A percentile compares a stretch with the other conserved stretches of the same genome.
Conservation (phyloP, 768 basidiomycete species). For the Botryobasidium botryosum region DNA sequence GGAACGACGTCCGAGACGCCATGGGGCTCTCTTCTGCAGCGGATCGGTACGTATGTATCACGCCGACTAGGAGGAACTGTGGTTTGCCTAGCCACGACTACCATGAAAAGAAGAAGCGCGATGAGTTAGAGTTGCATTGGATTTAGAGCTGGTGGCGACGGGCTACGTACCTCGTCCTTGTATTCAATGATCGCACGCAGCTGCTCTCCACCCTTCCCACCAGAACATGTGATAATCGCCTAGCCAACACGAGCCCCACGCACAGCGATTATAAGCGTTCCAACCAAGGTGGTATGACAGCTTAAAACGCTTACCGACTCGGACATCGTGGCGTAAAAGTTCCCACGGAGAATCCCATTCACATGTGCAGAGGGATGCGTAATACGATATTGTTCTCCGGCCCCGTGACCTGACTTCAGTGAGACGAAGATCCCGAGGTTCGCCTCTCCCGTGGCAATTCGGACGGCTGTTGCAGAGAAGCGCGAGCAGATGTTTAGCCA, state of each 20-base stretch:
- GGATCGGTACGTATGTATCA: conserved; percentile 77
- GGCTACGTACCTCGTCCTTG: conserved; percentile 74
- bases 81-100: conserved; percentile 82
- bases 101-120: background rate
- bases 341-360: conserved; percentile 82
- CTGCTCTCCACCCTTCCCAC: conserved; percentile 38
- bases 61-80: conserved; percentile 71
- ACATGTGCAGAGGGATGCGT: conserved; percentile 81
- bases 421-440: conserved; percentile 83
- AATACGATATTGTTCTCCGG: conserved; percentile 71
- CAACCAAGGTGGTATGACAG: background rate
- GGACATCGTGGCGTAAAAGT: conserved; percentile 76
- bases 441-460: conserved; percentile 61
- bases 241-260: too few relatives aligned
- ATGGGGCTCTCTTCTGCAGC: conserved; percentile 42
- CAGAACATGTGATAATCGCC: conserved; percentile 64
- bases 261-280: background rate
- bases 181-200: conserved; percentile 81
- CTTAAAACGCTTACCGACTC: conserved; percentile 28
- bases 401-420: conserved; percentile 54
- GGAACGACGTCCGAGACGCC: conserved; percentile 6
- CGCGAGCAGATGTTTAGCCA: too few relatives aligned
- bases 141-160: background rate
- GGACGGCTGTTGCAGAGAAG: too few relatives aligned
- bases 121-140: background rate